Evolutionary conservation across 202 grass and related monocot species (phyloP).

Genomic region (Digitaria exilis): DNA sequence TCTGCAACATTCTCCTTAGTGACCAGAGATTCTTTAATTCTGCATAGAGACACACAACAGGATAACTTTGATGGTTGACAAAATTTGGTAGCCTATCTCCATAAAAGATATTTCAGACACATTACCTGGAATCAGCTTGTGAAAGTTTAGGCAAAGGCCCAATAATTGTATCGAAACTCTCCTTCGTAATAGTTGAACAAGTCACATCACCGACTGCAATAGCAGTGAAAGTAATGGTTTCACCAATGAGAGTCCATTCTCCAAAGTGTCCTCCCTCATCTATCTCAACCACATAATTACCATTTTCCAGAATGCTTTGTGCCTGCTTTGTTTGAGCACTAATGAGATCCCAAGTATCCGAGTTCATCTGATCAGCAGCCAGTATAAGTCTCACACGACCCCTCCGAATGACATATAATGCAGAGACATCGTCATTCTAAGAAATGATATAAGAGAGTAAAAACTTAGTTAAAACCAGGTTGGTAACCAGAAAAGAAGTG

Average conservation of each 20-base stretch:
- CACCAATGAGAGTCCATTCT: conserved; percentile 80
- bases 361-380: conserved; percentile 54
- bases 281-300: conserved; percentile 72
- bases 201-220: conserved; percentile 65
- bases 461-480: not conserved
- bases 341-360: conserved; percentile 60
- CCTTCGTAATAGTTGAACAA: conserved; percentile 79
- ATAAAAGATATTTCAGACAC: conserved; percentile 34
- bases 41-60: conserved; percentile 42
- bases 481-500: conserved; percentile 23
- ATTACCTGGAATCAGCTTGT: conserved; percentile 61
- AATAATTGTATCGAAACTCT: conserved; percentile 70
- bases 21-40: conserved; percentile 70
- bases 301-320: conserved; percentile 53
- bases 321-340: conserved; percentile 51
- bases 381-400: conserved; percentile 69
- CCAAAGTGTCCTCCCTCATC: conserved; percentile 83
- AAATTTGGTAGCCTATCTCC: conserved; percentile 19
- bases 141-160: conserved; percentile 71
- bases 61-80: conserved; percentile 21
- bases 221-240: conserved; percentile 57
- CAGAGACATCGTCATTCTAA: conserved; percentile 65
- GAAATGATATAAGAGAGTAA: conserved; percentile 15
- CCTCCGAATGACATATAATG: conserved; percentile 78
- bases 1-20: conserved; percentile 49